Evolutionary conservation across 345 rosid genomes (phyloP).

Genomic region (Dovyalis caffra): DNA sequence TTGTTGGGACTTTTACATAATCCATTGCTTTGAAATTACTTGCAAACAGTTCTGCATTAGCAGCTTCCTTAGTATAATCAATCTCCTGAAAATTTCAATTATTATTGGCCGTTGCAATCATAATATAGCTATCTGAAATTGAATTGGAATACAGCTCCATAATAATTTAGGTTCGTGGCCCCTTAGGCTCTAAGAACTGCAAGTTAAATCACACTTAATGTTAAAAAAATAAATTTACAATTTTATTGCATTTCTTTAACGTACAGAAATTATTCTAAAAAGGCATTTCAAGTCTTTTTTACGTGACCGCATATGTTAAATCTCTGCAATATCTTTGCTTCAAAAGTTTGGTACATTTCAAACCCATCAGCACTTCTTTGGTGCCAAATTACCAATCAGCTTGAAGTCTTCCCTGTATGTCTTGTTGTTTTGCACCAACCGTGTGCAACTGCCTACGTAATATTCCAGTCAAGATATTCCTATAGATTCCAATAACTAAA

Average conservation of each 20-base stretch:
- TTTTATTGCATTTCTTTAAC: background rate
- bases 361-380: background rate
- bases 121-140: background rate
- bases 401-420: too few species aligned
- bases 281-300: background rate
- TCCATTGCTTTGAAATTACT: slow-evolving; percentile 76
- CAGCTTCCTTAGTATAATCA: slow-evolving; percentile 96
- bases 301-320: background rate
- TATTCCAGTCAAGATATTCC: too few species aligned
- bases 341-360: background rate
- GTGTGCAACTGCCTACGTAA: too few species aligned
- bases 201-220: background rate
- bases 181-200: background rate
- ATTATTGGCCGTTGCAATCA: slow-evolving; percentile 14
- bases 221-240: background rate
- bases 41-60: slow-evolving; percentile 90
- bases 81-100: slow-evolving; percentile 61
- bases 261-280: background rate
- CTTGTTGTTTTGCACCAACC: too few species aligned
- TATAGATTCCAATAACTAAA: too few species aligned
- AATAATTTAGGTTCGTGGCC: background rate
- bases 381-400: too few species aligned
- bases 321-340: background rate
- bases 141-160: background rate
- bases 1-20: slow-evolving; percentile 84